Percentiles rank a stretch among this genome's conserved stretches.
These are phyloP conservation scores for Suillus lakei DNA, from an alignment of 768 basidiomycete genomes.

Conservation along the genomic window DNA sequence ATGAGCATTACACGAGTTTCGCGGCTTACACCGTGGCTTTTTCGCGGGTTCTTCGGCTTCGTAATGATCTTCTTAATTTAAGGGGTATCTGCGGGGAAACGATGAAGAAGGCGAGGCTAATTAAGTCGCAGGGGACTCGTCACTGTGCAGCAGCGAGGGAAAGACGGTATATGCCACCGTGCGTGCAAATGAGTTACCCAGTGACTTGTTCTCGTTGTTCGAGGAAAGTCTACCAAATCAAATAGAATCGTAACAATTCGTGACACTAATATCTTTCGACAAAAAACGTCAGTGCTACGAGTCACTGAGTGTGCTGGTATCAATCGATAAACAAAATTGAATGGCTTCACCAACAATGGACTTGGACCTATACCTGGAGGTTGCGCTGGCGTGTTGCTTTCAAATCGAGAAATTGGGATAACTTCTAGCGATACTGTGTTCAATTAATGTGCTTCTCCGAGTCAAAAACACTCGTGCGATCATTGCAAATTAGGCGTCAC, in stretches of 20 bases:
- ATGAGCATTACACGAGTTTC: not conserved
- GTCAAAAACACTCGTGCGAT: not conserved
- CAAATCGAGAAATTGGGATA: not conserved
- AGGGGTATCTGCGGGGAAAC: not conserved
- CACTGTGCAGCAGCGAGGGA: no score
- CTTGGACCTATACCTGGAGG: not conserved
- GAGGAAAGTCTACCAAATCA: not conserved
- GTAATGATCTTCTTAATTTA: not conserved
- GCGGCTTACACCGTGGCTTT: not conserved
- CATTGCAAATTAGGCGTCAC: not conserved
- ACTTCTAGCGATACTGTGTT: not conserved
- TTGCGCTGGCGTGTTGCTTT: not conserved
- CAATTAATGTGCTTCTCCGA: not conserved
- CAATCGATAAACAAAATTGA: not conserved
- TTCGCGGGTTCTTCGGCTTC: no score
- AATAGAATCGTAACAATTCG: not conserved
- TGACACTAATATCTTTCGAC: not conserved
- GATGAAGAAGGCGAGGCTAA: no score
- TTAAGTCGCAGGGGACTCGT: no score
- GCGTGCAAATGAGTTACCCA: no score
- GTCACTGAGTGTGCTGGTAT: not conserved
- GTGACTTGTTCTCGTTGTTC: not conserved
- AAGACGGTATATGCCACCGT: no score
- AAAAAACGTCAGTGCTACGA: not conserved
- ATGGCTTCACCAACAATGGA: not conserved